These are phyloP conservation scores for Solanum chmielewskii DNA, from an alignment of 257 asterid species.

Conservation along the genomic window DNA sequence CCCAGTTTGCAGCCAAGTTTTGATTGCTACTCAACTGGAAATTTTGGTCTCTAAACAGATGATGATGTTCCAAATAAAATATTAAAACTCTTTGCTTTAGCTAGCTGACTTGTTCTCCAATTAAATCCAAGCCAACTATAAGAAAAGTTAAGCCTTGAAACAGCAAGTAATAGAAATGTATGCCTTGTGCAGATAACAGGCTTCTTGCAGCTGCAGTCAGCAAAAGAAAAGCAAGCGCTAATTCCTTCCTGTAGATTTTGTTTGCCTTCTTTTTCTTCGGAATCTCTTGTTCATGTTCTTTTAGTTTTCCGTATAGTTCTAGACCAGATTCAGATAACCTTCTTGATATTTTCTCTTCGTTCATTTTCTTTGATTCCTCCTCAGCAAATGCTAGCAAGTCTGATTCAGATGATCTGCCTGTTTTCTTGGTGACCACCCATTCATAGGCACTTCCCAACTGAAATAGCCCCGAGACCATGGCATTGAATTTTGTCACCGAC, in stretches of 20 bases:
- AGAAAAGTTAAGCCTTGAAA: slow-evolving; percentile 81
- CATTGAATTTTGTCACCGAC: slow-evolving; percentile 95
- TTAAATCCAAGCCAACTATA: slow-evolving; percentile 74
- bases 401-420: slow-evolving; percentile 79
- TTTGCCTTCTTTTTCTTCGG: slow-evolving; percentile 44
- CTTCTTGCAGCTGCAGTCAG: slow-evolving; percentile 87
- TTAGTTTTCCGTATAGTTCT: slow-evolving; percentile 48
- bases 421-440: slow-evolving; percentile 91
- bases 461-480: slow-evolving; percentile 84
- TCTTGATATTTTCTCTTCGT: slow-evolving; percentile 59
- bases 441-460: slow-evolving; percentile 87
- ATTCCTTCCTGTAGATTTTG: slow-evolving; percentile 59
- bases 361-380: slow-evolving; percentile 34
- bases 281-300: slow-evolving; percentile 28
- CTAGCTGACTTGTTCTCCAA: slow-evolving; percentile 83
- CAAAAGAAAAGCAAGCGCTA: slow-evolving; percentile 70
- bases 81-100: background rate
- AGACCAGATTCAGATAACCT: slow-evolving; percentile 78
- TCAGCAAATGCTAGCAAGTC: slow-evolving; percentile 61
- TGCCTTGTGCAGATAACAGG: slow-evolving; percentile 72
- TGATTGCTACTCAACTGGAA: slow-evolving; percentile 6
- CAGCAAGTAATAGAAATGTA: slow-evolving; percentile 82
- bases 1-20: slow-evolving; percentile 15
- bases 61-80: slow-evolving; percentile 2
- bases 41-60: slow-evolving; percentile 12